Percentiles rank a stretch among this genome's conserved stretches.
phyloP scores from a whole-genome alignment of 495 filamentous ascomycete species.

The Hypoxylon crocopeplum region DNA sequence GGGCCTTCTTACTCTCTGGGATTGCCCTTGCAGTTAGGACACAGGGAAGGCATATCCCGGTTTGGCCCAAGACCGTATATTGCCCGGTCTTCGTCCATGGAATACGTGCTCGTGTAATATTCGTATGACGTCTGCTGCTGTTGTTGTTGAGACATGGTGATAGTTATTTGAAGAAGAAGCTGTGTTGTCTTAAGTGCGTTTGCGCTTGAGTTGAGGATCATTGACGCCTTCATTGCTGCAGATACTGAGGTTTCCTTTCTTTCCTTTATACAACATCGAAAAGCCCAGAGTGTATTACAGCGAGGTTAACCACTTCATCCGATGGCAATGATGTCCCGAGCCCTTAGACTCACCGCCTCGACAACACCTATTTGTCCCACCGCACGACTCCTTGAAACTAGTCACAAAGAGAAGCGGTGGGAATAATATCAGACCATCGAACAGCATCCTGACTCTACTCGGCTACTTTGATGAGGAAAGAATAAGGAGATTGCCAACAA shows the following conservation, averaged over 20 bases:
- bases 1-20: slow-evolving; percentile 24
- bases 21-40: slow-evolving; percentile 33
- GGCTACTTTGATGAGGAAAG: no score
- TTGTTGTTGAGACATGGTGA: background rate
- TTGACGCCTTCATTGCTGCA: background rate
- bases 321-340: slow-evolving; percentile 1
- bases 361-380: slow-evolving; percentile 10
- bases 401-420: slow-evolving; percentile 2
- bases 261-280: slow-evolving; percentile 2
- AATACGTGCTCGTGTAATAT: slow-evolving; percentile 16
- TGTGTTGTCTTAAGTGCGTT: no score
- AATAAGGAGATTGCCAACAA: no score
- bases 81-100: slow-evolving; percentile 26
- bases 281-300: background rate
- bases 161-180: no score
- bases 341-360: slow-evolving; percentile 21
- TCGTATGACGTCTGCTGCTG: slow-evolving; percentile 16
- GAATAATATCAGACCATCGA: background rate
- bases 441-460: slow-evolving; percentile 7
- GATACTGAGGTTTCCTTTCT: background rate
- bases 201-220: background rate
- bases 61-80: slow-evolving; percentile 29
- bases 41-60: slow-evolving; percentile 32
- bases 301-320: background rate
- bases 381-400: slow-evolving; percentile 14